phyloP scores from a whole-genome alignment of 1,284 basidiomycete genomes.

The Tylopilus orsonianus region DNA sequence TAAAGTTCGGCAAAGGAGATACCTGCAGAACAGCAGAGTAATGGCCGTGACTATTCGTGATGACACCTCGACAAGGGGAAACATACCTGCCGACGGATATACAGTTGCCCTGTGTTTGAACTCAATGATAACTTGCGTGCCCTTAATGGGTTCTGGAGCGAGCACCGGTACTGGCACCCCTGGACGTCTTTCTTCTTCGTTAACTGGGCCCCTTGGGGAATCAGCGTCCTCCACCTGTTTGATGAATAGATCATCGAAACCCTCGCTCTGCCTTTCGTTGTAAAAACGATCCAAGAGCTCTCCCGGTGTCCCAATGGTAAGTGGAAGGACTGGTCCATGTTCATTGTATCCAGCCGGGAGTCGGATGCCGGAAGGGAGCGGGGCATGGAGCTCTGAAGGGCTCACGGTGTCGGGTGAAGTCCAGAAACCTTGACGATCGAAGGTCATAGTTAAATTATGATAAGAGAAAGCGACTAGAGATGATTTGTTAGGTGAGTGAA shows the following conservation, averaged over 20 bases:
- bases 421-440: not conserved
- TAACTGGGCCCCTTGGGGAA: not conserved
- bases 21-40: not conserved
- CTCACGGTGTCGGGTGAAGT: slow-evolving; percentile 2
- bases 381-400: slow-evolving; percentile 8
- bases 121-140: not conserved
- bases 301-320: too few species aligned
- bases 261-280: too few species aligned
- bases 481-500: not conserved
- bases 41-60: not conserved
- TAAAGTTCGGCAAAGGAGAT: not conserved
- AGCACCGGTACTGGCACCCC: slow-evolving; percentile 1
- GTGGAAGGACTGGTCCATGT: not conserved
- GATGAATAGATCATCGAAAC: not conserved
- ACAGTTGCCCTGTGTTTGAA: slow-evolving; percentile 1
- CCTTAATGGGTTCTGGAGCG: not conserved
- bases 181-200: not conserved
- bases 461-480: not conserved
- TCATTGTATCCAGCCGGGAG: not conserved
- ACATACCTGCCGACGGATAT: slow-evolving; percentile 6
- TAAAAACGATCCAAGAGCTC: too few species aligned
- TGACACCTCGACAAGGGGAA: not conserved
- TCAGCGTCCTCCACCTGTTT: not conserved
- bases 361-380: not conserved
- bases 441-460: slow-evolving; percentile 3